A percentile compares a stretch with the other conserved stretches of the same genome.
Evolutionary conservation across 2,329 filamentous ascomycete genomes (phyloP).

Genomic region (Cladophialophora yegresii): DNA sequence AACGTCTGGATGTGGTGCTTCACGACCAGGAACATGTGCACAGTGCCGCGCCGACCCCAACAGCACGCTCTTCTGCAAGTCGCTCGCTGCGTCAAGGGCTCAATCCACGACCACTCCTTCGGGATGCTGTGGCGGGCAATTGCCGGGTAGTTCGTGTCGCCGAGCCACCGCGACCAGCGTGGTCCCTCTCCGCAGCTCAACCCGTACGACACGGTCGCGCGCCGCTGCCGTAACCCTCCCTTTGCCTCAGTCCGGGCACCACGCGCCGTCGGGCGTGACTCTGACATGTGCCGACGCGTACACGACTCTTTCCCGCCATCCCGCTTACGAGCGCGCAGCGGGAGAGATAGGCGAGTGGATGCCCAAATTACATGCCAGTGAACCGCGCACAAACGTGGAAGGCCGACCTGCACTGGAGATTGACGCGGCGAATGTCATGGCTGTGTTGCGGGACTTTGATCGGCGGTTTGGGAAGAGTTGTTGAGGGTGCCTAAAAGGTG

Average conservation of each 20-base stretch:
- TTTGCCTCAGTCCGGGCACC: slow-evolving; percentile 39
- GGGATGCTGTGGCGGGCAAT: slow-evolving; percentile 68
- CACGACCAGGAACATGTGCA: slow-evolving; percentile 75
- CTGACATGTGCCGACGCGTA: slow-evolving; percentile 76
- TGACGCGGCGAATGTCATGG: slow-evolving; percentile 82
- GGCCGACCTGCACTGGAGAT: slow-evolving; percentile 68
- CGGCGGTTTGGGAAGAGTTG: slow-evolving; percentile 62
- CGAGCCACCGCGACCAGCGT: slow-evolving; percentile 36
- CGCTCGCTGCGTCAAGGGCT: slow-evolving; percentile 65
- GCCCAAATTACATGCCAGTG: slow-evolving; percentile 66
- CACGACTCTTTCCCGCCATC: slow-evolving; percentile 74
- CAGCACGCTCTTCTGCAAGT: slow-evolving; percentile 80
- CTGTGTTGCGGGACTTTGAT: slow-evolving; percentile 79
- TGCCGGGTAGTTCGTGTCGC: slow-evolving; percentile 33
- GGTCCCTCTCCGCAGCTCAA: slow-evolving; percentile 29
- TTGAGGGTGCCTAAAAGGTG: slow-evolving; percentile 13
- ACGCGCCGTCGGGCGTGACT: slow-evolving; percentile 51
- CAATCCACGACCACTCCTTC: slow-evolving; percentile 55
- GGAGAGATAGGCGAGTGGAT: slow-evolving; percentile 76
- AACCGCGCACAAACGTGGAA: slow-evolving; percentile 36
- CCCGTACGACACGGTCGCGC: slow-evolving; percentile 33
- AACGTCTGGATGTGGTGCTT: slow-evolving; percentile 53
- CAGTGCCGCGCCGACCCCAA: slow-evolving; percentile 77
- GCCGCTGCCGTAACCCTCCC: slow-evolving; percentile 34
- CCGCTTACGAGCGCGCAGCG: slow-evolving; percentile 71